Evolutionary conservation across 164 flowering plant species (phyloP).

Genomic region (grape (Vitis vinifera)): DNA sequence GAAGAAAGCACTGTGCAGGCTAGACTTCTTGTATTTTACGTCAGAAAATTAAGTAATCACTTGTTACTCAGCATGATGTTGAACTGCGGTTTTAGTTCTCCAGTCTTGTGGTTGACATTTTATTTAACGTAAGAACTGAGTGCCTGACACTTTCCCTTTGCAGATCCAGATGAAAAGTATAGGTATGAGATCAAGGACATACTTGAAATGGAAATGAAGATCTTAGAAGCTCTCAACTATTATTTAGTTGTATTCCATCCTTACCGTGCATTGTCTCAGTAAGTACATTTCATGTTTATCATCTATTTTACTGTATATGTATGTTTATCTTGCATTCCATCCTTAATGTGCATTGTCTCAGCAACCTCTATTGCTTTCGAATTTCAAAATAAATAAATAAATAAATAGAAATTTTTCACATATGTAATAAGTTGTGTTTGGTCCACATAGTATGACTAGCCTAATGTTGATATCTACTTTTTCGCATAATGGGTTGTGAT

Average conservation of each 20-base stretch:
- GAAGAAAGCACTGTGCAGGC: conserved; percentile 99
- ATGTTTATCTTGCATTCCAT: background rate
- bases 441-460: too few relatives aligned
- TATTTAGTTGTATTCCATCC: conserved; percentile 94
- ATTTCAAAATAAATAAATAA: too few relatives aligned
- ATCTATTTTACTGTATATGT: background rate
- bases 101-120: background rate
- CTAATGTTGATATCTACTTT: too few relatives aligned
- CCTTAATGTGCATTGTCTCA: background rate
- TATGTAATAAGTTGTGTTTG: too few relatives aligned
- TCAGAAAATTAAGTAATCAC: conserved; percentile 68
- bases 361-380: conserved; percentile 2
- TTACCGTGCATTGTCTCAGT: conserved; percentile 84
- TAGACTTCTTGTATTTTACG: conserved; percentile 75
- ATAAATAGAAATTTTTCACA: too few relatives aligned
- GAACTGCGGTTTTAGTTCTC: background rate
- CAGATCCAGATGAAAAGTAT: conserved; percentile 87
- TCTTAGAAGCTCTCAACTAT: conserved; percentile 92
- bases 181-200: conserved; percentile 85
- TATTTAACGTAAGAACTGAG: conserved; percentile 12
- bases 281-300: conserved; percentile 34
- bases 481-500: too few relatives aligned
- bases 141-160: conserved; percentile 11
- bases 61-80: conserved; percentile 6
- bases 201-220: conserved; percentile 99